A percentile compares a stretch with the other conserved stretches of the same genome.
These are phyloP conservation scores for Papilionanthe hybrid DNA, from an alignment of 116 monocot genomes.

Conservation along the genomic window DNA sequence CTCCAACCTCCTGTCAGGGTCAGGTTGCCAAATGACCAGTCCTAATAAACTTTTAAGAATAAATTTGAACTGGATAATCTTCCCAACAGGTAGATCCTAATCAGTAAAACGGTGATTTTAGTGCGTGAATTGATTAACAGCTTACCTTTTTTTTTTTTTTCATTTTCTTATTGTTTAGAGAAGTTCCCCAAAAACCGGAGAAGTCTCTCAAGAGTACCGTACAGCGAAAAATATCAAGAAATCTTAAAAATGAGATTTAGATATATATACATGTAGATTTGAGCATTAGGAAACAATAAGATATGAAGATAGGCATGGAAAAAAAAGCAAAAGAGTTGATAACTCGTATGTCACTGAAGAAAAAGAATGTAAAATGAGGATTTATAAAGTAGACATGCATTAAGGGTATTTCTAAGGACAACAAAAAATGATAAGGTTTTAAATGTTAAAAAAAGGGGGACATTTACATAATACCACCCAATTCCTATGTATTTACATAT, in stretches of 20 bases:
- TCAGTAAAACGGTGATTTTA: not conserved
- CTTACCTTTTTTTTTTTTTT: not conserved
- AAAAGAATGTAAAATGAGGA: not conserved
- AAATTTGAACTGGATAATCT: constrained; percentile 39
- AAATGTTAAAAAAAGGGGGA: not conserved
- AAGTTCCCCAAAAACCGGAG: not conserved
- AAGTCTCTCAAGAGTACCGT: too few relatives aligned
- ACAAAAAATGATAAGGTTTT: not conserved
- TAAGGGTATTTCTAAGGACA: not conserved
- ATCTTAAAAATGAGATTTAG: too few relatives aligned
- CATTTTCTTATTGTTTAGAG: too few relatives aligned
- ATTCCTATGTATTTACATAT: too few relatives aligned
- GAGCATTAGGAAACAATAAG: not conserved
- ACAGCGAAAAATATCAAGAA: too few relatives aligned
- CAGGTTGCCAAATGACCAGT: constrained; percentile 37
- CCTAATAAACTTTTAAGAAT: constrained; percentile 22
- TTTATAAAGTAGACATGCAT: not conserved
- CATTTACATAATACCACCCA: too few relatives aligned
- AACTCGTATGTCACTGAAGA: not conserved
- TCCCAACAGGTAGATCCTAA: constrained; percentile 36
- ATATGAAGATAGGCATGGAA: not conserved
- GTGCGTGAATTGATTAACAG: not conserved
- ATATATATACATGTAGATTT: not conserved
- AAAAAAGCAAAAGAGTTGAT: not conserved
- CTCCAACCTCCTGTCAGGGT: constrained; percentile 24